These are phyloP conservation scores for Xenoacremonium recifei DNA, from an alignment of 2,329 filamentous ascomycete species.

Conservation along the genomic window DNA sequence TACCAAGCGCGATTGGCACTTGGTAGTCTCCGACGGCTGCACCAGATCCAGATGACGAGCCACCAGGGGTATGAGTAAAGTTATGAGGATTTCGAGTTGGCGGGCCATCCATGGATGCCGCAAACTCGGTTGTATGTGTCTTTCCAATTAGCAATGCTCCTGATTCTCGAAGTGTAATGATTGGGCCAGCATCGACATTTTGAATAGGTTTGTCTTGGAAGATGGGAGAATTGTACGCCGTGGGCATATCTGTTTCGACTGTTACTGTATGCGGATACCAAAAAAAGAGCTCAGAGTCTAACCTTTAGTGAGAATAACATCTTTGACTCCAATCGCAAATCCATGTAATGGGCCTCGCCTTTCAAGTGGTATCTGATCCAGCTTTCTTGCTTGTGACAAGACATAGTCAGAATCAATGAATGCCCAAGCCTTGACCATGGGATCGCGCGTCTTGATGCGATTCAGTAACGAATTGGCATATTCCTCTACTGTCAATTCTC, in stretches of 20 bases:
- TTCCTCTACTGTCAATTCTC: conserved; percentile 46
- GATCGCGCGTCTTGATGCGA: conserved; percentile 43
- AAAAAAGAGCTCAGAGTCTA: too few species aligned
- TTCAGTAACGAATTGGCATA: conserved; percentile 48
- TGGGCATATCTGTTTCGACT: too few species aligned
- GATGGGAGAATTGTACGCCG: conserved; percentile 54
- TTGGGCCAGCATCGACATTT: conserved; percentile 49
- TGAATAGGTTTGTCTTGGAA: conserved; percentile 41
- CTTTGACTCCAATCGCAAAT: conserved; percentile 56
- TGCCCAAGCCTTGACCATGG: conserved; percentile 49
- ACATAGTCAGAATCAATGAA: conserved; percentile 43
- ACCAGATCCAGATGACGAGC: conserved; percentile 65
- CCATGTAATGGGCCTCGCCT: conserved; percentile 56
- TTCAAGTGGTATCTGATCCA: conserved; percentile 47
- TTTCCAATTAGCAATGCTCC: conserved; percentile 53
- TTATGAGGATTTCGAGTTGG: conserved; percentile 65
- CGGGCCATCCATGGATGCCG: conserved; percentile 51
- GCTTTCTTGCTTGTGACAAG: conserved; percentile 43
- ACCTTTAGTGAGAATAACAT: conserved; percentile 58
- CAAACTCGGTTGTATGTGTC: conserved; percentile 62
- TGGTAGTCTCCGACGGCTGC: conserved; percentile 66
- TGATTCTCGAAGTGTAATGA: conserved; percentile 50
- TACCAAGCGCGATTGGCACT: conserved; percentile 58
- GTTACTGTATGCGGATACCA: too few species aligned
- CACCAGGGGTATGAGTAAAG: conserved; percentile 61